Conservation (phyloP, 441 rosid genomes). For the Breynia disticha region DNA sequence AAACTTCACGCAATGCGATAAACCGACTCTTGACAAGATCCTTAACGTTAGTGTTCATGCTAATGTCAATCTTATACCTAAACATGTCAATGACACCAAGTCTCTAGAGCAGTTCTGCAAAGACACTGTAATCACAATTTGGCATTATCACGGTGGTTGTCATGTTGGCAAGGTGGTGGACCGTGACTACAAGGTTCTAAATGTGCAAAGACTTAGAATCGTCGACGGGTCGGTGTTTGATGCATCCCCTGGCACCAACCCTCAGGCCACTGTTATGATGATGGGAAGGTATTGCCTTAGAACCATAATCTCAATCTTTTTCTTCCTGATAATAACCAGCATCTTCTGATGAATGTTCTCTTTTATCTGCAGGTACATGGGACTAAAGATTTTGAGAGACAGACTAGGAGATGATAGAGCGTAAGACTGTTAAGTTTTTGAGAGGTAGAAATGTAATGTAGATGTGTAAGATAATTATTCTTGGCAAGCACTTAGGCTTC, state of each 20-base stretch:
- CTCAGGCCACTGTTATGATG: slow-evolving; percentile 99
- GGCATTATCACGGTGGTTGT: slow-evolving; percentile 97
- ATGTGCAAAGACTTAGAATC: slow-evolving; percentile 62
- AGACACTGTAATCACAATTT: slow-evolving; percentile 83
- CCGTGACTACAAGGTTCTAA: slow-evolving; percentile 54
- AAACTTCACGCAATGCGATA: slow-evolving; percentile 23
- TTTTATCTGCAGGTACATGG: slow-evolving; percentile 43
- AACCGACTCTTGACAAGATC: slow-evolving; percentile 34
- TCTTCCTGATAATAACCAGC: neutral
- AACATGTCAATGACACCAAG: slow-evolving; percentile 33
- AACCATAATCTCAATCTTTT: neutral
- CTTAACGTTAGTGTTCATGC: slow-evolving; percentile 48
- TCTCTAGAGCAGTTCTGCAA: slow-evolving; percentile 61
- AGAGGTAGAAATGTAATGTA: too few species aligned
- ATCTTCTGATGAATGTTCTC: too few species aligned
- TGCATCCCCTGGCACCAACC: slow-evolving; percentile 87
- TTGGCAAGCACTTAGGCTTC: too few species aligned
- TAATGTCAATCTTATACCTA: slow-evolving; percentile 60
- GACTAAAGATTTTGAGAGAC: slow-evolving; percentile 33
- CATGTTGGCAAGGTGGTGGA: slow-evolving; percentile 77
- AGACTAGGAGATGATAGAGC: slow-evolving; percentile 26
- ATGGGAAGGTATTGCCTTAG: slow-evolving; percentile 91
- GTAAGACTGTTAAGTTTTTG: too few species aligned
- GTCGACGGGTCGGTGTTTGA: slow-evolving; percentile 78
- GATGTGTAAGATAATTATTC: too few species aligned